These are phyloP conservation scores for Rhodotorula sp. DNA, from an alignment of 1,284 basidiomycete species.

Conservation along the genomic window DNA sequence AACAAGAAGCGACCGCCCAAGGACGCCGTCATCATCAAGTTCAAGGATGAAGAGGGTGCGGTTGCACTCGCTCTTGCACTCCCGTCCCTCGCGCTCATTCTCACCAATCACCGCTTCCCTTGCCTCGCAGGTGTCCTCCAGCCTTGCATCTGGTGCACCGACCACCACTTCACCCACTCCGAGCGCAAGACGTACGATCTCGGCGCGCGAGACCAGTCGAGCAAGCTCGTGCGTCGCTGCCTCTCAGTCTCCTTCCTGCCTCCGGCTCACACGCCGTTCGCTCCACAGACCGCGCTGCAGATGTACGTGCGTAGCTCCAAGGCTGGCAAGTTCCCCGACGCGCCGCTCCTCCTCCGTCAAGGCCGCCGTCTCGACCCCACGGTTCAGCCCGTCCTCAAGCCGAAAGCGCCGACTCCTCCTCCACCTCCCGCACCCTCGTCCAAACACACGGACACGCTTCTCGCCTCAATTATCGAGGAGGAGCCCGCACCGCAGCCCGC, in stretches of 20 bases:
- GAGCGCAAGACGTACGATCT: conserved; percentile 36
- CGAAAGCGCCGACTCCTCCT: conserved; percentile 18
- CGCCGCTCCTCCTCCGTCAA: conserved; percentile 61
- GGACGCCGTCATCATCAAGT: conserved; percentile 67
- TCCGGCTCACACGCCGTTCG: neutral
- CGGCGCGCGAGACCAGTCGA: conserved; percentile 22
- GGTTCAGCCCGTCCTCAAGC: conserved; percentile 26
- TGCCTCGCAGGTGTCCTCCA: conserved; percentile 69
- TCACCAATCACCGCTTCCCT: neutral
- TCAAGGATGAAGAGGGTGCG: conserved; percentile 67
- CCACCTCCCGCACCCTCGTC: neutral
- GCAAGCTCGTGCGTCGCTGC: conserved; percentile 27
- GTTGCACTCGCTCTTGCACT: no score
- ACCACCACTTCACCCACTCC: conserved; percentile 63
- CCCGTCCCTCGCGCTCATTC: neutral
- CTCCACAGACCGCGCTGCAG: conserved; percentile 33
- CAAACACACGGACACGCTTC: conserved; percentile 8
- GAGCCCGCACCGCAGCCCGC: neutral
- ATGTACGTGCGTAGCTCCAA: conserved; percentile 57
- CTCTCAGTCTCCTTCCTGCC: no score
- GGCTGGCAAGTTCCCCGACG: conserved; percentile 74
- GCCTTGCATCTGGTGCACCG: conserved; percentile 76
- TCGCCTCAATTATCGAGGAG: conserved; percentile 20
- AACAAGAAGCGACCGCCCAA: conserved; percentile 68
- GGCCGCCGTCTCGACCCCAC: conserved; percentile 30